phyloP scores from a whole-genome alignment of 768 basidiomycete species.

The Boletus reticulatus region DNA sequence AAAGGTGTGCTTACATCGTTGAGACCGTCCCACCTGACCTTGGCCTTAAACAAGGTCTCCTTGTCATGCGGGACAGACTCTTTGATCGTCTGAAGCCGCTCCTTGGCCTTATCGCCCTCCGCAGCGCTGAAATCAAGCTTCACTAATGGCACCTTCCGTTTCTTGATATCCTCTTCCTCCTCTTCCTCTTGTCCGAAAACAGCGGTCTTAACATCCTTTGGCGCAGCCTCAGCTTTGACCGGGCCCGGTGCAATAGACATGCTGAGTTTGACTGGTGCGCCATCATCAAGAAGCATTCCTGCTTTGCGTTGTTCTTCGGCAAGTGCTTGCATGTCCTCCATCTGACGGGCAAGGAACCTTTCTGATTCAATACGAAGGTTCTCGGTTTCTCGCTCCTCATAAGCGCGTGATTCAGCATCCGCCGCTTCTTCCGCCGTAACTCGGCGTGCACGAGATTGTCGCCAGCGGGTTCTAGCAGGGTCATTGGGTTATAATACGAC shows the following conservation, averaged over 20 bases:
- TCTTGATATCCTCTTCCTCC: constrained; percentile 76
- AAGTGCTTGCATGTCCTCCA: constrained; percentile 93
- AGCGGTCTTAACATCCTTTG: constrained; percentile 49
- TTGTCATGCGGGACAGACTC: constrained; percentile 73
- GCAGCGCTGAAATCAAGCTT: constrained; percentile 88
- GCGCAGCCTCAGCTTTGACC: constrained; percentile 43
- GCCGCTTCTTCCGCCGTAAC: constrained; percentile 78
- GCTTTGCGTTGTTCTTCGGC: constrained; percentile 90
- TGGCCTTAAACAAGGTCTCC: constrained; percentile 76
- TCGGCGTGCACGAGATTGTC: constrained; percentile 65
- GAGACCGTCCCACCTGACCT: constrained; percentile 90
- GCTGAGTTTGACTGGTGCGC: constrained; percentile 83
- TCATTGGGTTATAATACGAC: background rate
- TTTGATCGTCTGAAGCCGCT: constrained; percentile 76
- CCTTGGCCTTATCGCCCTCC: constrained; percentile 77
- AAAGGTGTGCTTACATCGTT: constrained; percentile 61
- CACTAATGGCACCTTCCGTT: constrained; percentile 82
- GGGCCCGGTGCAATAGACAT: constrained; percentile 61
- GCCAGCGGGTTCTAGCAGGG: constrained; percentile 73
- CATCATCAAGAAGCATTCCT: constrained; percentile 87
- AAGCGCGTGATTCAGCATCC: constrained; percentile 77
- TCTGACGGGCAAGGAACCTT: constrained; percentile 88
- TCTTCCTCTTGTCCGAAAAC: constrained; percentile 85
- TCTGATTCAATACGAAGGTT: constrained; percentile 89
- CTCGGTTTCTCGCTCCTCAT: constrained; percentile 84